Percentiles rank a stretch among this genome's conserved stretches.
Evolutionary conservation across 2,329 filamentous ascomycete genomes (phyloP).

Genomic region (Fusarium sp.): DNA sequence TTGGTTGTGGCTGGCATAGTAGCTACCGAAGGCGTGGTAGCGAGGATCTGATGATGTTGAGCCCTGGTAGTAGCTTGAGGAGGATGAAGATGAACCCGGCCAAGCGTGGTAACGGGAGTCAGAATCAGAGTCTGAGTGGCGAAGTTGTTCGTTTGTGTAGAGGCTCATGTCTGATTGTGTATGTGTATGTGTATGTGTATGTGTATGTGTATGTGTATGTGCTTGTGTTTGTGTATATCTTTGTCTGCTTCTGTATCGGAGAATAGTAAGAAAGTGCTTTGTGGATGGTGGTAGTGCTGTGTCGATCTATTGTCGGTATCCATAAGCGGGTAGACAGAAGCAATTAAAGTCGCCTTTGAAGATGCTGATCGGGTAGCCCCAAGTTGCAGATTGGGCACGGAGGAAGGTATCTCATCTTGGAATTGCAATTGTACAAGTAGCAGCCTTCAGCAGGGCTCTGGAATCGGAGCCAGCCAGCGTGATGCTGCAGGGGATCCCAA

Average conservation of each 20-base stretch:
- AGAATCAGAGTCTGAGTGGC: conserved; percentile 40
- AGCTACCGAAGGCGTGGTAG: conserved; percentile 34
- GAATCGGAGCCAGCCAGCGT: conserved; percentile 18
- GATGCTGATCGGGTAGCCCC: conserved; percentile 18
- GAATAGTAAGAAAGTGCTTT: conserved; percentile 21
- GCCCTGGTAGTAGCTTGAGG: conserved; percentile 30
- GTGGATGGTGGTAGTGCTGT: conserved; percentile 38
- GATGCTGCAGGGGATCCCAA: conserved; percentile 6
- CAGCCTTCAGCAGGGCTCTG: conserved; percentile 29
- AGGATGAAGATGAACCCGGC: conserved; percentile 24
- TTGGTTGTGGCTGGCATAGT: conserved; percentile 40
- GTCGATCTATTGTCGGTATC: conserved; percentile 44
- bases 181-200: background rate
- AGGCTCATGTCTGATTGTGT: conserved; percentile 17
- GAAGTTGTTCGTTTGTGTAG: conserved; percentile 37
- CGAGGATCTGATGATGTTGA: conserved; percentile 36
- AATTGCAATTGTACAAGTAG: background rate
- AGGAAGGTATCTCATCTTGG: conserved; percentile 2
- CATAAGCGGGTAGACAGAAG: conserved; percentile 42
- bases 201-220: too few species aligned
- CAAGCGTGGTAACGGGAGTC: conserved; percentile 37
- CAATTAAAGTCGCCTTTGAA: conserved; percentile 35
- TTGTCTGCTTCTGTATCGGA: conserved; percentile 12
- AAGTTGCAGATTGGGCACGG: conserved; percentile 22
- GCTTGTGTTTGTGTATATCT: background rate